Base-by-base conservation (phyloP, 495 filamentous ascomycete species). In the Xylaria venustula region DNA sequence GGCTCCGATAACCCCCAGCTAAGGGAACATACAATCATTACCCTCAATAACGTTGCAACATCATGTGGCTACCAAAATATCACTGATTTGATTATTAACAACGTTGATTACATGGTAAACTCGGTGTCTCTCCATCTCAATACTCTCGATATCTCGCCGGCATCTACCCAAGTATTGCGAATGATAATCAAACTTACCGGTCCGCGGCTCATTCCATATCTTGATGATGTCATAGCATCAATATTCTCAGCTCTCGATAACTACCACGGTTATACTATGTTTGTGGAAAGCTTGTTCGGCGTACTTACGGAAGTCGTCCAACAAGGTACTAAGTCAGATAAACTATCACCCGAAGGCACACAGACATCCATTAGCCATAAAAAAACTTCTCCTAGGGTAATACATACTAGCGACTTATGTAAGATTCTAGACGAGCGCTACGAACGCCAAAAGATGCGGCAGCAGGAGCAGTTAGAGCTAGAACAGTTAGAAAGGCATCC, bases 21-120 rank as follows among this genome's bases (percentile, higher is more conserved):
- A 4, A 88, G 92, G 62, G 80, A 82, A 17, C 94, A 98, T 74
- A 89, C 92, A 19, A 91, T 97, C 65, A 84, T 85, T 3, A 90
- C 88, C 47, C 82, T 99, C 2, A 92, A 96, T 65, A 84, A 87
- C 12, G 77, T 97, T 28, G 88, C 94, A 8, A 68, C 71, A 7
- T 77, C 88, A 0, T 97, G 92, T 71, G 86, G 84, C 17, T 99
- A 98, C 67, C 40, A 67, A 0, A 86, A 81, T 64, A 86, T 92
- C 9, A 87, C 88, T 32, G 85, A 90, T 11, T 78, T 99, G 61
- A 86, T 99, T 46, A 82, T 97, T 47, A 87, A 91, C 30, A 99
- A 99, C 63, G 92, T 89, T 23, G 94, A 99, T 72, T 99, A 99
- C 71, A 88, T 99, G 75, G 88, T 97, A 48, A 98, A 97, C 69